These are phyloP conservation scores for Phytophthora citrophthora DNA, from an alignment of 352 stramenopile species.

Conservation along the genomic window DNA sequence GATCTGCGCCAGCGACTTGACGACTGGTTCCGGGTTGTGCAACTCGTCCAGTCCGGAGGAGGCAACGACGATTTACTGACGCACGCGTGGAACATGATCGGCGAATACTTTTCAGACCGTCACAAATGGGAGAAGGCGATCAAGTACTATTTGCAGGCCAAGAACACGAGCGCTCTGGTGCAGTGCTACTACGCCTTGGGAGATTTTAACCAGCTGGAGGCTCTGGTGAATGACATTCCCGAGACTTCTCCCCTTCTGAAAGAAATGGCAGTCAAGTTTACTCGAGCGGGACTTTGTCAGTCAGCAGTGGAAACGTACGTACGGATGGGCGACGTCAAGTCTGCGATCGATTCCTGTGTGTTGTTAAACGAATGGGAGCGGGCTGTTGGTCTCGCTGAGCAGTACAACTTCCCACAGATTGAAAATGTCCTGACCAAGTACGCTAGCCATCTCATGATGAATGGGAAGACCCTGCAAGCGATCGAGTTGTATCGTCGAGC, in stretches of 20 bases:
- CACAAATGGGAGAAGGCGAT: constrained; percentile 93
- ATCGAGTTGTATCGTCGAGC: constrained; percentile 94
- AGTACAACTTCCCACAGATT: constrained; percentile 94
- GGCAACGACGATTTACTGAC: constrained; percentile 84
- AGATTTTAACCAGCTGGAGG: constrained; percentile 88
- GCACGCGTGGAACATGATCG: constrained; percentile 90
- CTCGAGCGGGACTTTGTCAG: constrained; percentile 81
- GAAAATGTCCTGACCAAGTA: constrained; percentile 94
- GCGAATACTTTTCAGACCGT: constrained; percentile 91
- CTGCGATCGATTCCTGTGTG: constrained; percentile 93
- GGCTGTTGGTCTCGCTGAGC: constrained; percentile 89
- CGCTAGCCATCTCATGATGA: constrained; percentile 83
- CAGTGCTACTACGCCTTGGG: constrained; percentile 93
- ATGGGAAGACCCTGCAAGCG: constrained; percentile 86
- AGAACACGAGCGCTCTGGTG: constrained; percentile 76
- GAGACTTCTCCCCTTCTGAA: constrained; percentile 80
- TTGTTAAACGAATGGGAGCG: constrained; percentile 93
- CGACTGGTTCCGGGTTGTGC: constrained; percentile 93
- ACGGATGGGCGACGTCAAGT: constrained; percentile 91
- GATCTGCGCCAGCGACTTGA: constrained; percentile 90
- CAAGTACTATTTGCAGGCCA: constrained; percentile 91
- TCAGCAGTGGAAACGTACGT: constrained; percentile 89
- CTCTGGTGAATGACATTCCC: constrained; percentile 85
- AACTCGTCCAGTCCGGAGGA: constrained; percentile 79
- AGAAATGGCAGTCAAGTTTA: constrained; percentile 91